A percentile compares a stretch with the other conserved stretches of the same genome.
These are phyloP conservation scores for Trichosporon coremiiforme DNA, from an alignment of 1,284 basidiomycete genomes.

Conservation along the genomic window DNA sequence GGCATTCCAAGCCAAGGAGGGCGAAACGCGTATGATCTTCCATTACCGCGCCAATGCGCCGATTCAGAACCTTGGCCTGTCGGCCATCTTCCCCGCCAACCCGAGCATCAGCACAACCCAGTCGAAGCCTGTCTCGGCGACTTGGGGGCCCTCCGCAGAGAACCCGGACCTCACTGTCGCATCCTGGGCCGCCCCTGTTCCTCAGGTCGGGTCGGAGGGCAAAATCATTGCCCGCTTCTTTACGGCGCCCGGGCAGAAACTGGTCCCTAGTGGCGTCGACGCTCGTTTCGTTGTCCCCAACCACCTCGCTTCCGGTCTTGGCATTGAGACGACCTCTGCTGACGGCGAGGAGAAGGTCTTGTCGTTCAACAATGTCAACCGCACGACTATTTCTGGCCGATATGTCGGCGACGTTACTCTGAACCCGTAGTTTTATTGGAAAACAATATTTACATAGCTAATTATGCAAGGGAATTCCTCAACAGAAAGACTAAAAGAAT, in stretches of 20 bases:
- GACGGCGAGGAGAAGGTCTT: constrained; percentile 23
- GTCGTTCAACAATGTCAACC: constrained; percentile 19
- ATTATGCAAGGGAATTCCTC: background rate
- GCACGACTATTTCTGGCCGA: constrained; percentile 22
- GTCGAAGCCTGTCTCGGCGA: constrained; percentile 59
- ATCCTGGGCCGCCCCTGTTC: background rate
- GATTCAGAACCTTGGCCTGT: constrained; percentile 51
- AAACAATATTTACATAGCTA: constrained; percentile 11
- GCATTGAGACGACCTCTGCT: constrained; percentile 49
- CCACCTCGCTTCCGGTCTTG: constrained; percentile 52
- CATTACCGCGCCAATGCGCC: constrained; percentile 52
- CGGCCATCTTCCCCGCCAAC: constrained; percentile 53
- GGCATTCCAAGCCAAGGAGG: constrained; percentile 59
- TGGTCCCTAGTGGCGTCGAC: constrained; percentile 51
- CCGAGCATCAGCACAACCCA: constrained; percentile 57
- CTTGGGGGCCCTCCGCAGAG: constrained; percentile 47
- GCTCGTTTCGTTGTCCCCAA: constrained; percentile 58
- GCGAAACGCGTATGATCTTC: constrained; percentile 60
- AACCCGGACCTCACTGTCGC: background rate
- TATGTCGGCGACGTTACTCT: constrained; percentile 26
- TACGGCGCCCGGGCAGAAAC: constrained; percentile 40
- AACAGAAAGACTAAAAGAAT: too few relatives aligned
- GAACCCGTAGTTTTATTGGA: constrained; percentile 22
- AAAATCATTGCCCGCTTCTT: constrained; percentile 60
- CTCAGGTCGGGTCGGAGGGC: constrained; percentile 33